A percentile compares a stretch with the other conserved stretches of the same genome.
Conservation (phyloP, 73 alveolate species). For the Paraurostyla sp. region DNA sequence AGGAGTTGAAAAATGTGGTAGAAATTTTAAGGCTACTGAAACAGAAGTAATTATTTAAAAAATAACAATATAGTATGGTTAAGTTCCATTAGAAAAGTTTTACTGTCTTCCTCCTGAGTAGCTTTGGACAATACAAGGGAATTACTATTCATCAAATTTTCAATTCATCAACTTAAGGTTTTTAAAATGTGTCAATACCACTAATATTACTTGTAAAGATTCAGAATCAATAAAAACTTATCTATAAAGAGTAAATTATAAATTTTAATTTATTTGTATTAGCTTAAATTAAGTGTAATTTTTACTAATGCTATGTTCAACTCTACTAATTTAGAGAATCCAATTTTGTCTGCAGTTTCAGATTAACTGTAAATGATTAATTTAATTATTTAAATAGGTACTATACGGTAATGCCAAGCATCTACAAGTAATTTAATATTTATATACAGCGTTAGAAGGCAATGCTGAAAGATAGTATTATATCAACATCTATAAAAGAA, state of each 20-base stretch:
- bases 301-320: constrained; percentile 21
- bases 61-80: not conserved
- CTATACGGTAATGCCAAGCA: not conserved
- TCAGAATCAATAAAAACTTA: not conserved
- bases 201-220: not conserved
- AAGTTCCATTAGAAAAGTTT: not conserved
- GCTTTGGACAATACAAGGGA: not conserved
- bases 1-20: not conserved
- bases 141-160: not conserved
- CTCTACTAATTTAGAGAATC: not conserved
- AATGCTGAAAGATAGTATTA: not conserved
- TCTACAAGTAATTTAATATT: not conserved
- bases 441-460: not conserved
- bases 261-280: not conserved
- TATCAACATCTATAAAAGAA: not conserved
- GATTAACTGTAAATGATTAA: too few species aligned
- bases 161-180: not conserved
- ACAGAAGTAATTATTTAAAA: not conserved
- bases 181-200: not conserved
- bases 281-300: not conserved
- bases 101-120: not conserved
- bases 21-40: not conserved
- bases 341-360: not conserved
- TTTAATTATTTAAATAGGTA: too few species aligned
- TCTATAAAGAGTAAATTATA: not conserved